Evolutionary conservation across 2,329 filamentous ascomycete genomes (phyloP).

Genomic region (Chaetomium strumarium): DNA sequence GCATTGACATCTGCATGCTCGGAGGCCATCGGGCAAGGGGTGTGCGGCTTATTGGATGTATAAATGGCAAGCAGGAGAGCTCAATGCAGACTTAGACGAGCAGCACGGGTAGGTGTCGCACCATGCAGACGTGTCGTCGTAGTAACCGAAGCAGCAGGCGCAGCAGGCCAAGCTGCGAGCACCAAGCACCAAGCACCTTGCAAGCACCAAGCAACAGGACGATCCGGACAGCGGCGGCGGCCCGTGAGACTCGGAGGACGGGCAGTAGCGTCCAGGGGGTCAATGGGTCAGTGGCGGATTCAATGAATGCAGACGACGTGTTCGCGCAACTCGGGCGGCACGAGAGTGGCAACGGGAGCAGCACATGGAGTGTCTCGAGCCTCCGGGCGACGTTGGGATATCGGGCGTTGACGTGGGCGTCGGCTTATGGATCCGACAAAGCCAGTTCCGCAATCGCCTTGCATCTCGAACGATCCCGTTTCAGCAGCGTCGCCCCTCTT

Average conservation of each 20-base stretch:
- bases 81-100: constrained; percentile 18
- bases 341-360: constrained; percentile 7
- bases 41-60: constrained; percentile 23
- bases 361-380: constrained; percentile 4
- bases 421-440: constrained; percentile 7
- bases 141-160: constrained; percentile 4
- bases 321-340: constrained; percentile 15
- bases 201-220: constrained; percentile 4
- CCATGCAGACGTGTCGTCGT: constrained; percentile 24
- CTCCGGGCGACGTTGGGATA: neutral
- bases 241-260: constrained; percentile 5
- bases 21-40: constrained; percentile 14
- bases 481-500: neutral
- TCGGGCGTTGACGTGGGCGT: constrained; percentile 14
- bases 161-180: neutral
- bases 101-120: constrained; percentile 17
- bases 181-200: neutral
- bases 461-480: neutral
- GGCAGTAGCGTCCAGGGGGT: constrained; percentile 3
- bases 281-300: constrained; percentile 1
- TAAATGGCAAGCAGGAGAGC: constrained; percentile 17
- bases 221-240: constrained; percentile 12
- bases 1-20: constrained; percentile 12
- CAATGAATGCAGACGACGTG: constrained; percentile 8
- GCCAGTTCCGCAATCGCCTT: constrained; percentile 3